Base-by-base conservation (phyloP, 352 stramenopile genomes). In the Globisporangium middletonii region DNA sequence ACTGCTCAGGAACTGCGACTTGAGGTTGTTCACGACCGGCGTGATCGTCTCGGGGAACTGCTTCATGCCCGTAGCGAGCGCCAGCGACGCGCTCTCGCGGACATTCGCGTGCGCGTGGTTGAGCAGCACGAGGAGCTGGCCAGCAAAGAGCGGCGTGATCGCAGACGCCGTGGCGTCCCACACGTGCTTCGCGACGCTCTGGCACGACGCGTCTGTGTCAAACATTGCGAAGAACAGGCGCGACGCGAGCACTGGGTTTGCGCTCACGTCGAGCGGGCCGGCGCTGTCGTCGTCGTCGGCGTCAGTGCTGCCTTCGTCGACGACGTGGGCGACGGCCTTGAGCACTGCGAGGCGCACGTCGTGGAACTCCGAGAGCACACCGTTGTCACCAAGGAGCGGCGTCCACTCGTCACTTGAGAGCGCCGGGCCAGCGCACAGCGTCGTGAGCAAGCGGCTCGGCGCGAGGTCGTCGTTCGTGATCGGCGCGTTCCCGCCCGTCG, bases 11-110 rank as follows among this genome's bases (percentile, higher is more conserved):
- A 94, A 91, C 46, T 90, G 72, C 7, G 72, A 65, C 67, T 85
- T 82, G 7, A 95, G 61, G 52, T 83, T 79, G 55, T 89, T 79
- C 37, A 91, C 55, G 42, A 88, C 65, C 3, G 75, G 77, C 33
- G 75, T 84, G 55, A 88, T 75, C 19, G 77, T 80, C 62, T 92
- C 74, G 0, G 83, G 82, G 71, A 89, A 93, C 57, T 86, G 80
- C 45, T 72, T 74, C 79, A 96, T 86, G 42, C 82, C 88, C 30
- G 87, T 72, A 3, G 87, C 86, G 37, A 97, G 73, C 19, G 86
- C 85, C 18, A 86, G 71, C 38, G 80, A 79, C 11, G 86, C 86
- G 7, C 77, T 88, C 57, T 89, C 79, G 37, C 88, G 86, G 4
- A 96, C 85, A 50, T 89, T 89, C 27, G 55, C 66, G 49, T 87